Conservation (phyloP, 441 rosid species). For the Euphorbia corollata region DNA sequence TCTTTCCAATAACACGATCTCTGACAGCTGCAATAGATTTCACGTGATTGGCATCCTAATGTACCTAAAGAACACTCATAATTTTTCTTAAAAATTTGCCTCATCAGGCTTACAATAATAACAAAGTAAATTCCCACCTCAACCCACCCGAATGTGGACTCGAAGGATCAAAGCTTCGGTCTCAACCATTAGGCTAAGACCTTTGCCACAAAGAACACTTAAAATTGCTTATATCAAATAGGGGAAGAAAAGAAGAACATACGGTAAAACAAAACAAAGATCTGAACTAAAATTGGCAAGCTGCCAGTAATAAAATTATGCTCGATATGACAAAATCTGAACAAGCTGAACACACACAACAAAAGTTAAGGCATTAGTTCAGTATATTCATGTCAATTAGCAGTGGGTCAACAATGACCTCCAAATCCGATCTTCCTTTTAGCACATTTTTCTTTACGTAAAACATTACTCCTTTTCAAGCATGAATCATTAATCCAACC, state of each 20-base stretch:
- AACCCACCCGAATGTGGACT: no score
- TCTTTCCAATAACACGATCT: slow-evolving; percentile 44
- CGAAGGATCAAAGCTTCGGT: no score
- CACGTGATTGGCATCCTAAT: background rate
- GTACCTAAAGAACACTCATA: background rate
- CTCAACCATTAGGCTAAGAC: no score
- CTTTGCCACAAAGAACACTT: no score
- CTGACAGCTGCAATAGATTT: slow-evolving; percentile 48
- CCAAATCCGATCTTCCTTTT: background rate
- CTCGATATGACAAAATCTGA: background rate
- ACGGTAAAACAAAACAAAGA: background rate
- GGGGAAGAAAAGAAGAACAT: background rate
- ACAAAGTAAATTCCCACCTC: no score
- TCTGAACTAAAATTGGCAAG: background rate
- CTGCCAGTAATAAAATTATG: background rate
- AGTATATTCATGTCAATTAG: background rate
- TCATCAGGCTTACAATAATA: no score
- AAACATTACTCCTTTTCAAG: background rate
- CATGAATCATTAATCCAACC: background rate
- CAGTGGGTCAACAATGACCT: background rate
- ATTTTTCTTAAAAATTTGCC: no score
- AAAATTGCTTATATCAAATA: background rate
- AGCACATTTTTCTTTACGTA: slow-evolving; percentile 2
- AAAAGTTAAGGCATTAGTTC: background rate
- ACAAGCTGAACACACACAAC: background rate